A percentile compares a stretch with the other conserved stretches of the same genome.
Evolutionary conservation across 129 eudicot genomes (phyloP).

Genomic region (Oenanthe sinensis): DNA sequence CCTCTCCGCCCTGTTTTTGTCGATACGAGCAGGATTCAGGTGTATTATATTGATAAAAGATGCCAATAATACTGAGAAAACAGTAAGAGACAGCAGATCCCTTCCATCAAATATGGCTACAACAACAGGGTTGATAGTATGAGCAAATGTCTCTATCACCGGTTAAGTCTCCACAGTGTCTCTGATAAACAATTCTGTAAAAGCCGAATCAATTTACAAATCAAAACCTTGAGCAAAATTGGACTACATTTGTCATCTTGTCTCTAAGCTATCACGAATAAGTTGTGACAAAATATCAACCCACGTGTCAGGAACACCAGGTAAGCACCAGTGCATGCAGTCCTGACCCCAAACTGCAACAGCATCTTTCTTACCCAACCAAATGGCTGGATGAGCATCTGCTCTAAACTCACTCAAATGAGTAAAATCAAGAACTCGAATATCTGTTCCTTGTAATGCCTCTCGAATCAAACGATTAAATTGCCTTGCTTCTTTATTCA

Average conservation of each 20-base stretch:
- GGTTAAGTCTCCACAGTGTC: background rate
- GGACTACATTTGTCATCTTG: slow-evolving; percentile 13
- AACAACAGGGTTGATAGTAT: background rate
- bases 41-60: background rate
- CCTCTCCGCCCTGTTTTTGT: background rate
- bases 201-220: background rate
- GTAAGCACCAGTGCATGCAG: slow-evolving; percentile 99
- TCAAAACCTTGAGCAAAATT: background rate
- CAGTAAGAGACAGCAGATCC: background rate
- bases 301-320: slow-evolving; percentile 97
- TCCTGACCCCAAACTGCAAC: slow-evolving; percentile 97
- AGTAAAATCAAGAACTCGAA: slow-evolving; percentile 56
- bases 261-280: slow-evolving; percentile 32
- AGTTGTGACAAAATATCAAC: slow-evolving; percentile 58
- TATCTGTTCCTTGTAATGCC: slow-evolving; percentile 46
- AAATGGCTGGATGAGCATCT: slow-evolving; percentile 91
- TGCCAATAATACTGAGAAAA: background rate
- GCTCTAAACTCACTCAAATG: slow-evolving; percentile 84
- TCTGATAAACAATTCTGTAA: slow-evolving; percentile 1
- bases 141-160: background rate
- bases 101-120: background rate
- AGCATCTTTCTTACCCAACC: slow-evolving; percentile 93
- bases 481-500: slow-evolving; percentile 83
- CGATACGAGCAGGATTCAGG: background rate
- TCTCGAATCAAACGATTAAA: slow-evolving; percentile 43